Evolutionary conservation across 2,329 filamentous ascomycete species (phyloP), one percentile per base, ranked within the genome.

Genomic region (Scolecobasidium constrictum): DNA sequence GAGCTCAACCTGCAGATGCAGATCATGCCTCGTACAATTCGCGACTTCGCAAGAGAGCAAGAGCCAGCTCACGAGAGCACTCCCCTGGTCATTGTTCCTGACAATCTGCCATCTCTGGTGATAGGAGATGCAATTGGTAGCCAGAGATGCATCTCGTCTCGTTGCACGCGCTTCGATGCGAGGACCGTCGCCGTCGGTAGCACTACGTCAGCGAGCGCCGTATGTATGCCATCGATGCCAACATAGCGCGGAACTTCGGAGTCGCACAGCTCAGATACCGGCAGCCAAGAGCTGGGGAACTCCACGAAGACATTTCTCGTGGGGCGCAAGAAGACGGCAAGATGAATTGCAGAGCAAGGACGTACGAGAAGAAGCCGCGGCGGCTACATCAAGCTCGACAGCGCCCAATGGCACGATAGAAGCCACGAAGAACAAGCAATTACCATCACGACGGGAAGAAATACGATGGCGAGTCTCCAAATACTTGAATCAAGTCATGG

Each of bases 401-500:
- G 3, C 18, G n/a, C 4, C 21, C 31, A 11, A 35, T 19, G 18
- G 34, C 40, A 37, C 21, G 13, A 35, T 44, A 15, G 21, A 34
- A 18, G 21, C 35, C 18, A 60, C 61, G 7, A 56, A 61, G 5
- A 56, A 60, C 18, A 59, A 64, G 26, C 55, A 66, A 5, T 60
- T 75, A 4, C 74, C 73, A 5, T 77, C 74, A 5, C 65, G 73
- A 41, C 58, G 63, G 20, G 69, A 74, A 46, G 60, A 63, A 13
- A 68, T 70, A 40, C 63, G 77, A 58, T 79, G 73, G 50, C 61
- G 73, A 38, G 49, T 75, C 33, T 75, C 70, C 5, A 78, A 77
- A 51, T 68, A 72, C 43, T 77, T 92, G 58, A 77, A 75, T 38
- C 63, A 73, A 44, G 67, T 93, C 58, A 93, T 96, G 85, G 92